Conservation (phyloP, 2,329 filamentous ascomycete species). For the Sarocladium oryzae region DNA sequence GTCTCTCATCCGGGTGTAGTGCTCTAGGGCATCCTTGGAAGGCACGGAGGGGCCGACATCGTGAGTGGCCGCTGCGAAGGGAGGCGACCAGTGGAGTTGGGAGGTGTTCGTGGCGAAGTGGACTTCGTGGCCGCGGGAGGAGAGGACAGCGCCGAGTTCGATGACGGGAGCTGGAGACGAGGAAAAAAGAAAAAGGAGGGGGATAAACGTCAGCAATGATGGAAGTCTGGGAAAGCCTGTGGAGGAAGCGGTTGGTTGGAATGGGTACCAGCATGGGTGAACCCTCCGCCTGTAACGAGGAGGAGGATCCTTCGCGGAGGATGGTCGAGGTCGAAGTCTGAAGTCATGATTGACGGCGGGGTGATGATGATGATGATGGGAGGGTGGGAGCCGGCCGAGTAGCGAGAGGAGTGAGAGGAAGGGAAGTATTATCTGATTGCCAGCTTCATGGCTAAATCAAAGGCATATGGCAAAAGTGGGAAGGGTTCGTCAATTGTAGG, state of each 20-base stretch:
- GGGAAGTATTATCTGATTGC: neutral
- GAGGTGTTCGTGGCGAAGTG: constrained; percentile 31
- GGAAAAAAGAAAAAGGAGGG: too few species aligned
- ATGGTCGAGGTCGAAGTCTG: constrained; percentile 12
- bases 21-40: constrained; percentile 21
- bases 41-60: constrained; percentile 23
- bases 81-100: constrained; percentile 29
- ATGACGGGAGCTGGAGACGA: constrained; percentile 24
- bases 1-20: constrained; percentile 28
- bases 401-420: neutral
- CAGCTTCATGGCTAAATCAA: neutral
- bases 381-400: neutral
- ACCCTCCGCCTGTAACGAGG: constrained; percentile 28
- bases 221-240: neutral
- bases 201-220: neutral
- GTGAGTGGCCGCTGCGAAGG: constrained; percentile 25
- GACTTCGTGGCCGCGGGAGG: constrained; percentile 27
- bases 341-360: constrained; percentile 11
- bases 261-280: constrained; percentile 25
- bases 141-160: constrained; percentile 27
- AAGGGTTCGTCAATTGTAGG: too few species aligned
- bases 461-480: too few species aligned
- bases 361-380: neutral
- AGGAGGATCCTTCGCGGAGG: constrained; percentile 22
- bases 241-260: neutral